phyloP scores from a whole-genome alignment of 2,329 filamentous ascomycete genomes.

The Dichotomopilus funicola region DNA sequence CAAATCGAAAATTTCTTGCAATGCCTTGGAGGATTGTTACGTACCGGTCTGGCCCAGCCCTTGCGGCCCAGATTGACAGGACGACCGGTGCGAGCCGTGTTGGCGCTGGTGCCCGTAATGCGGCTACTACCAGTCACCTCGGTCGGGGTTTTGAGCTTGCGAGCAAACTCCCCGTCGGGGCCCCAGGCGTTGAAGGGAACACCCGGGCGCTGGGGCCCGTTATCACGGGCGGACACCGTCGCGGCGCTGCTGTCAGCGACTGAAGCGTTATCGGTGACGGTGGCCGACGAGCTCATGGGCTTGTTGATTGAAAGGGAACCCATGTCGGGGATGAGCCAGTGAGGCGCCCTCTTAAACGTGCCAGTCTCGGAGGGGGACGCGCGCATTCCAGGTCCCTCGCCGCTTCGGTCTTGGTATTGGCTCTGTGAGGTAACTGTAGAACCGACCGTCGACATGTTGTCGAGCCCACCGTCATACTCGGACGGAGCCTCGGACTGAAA shows the following conservation, averaged over 20 bases:
- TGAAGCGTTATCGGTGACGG: neutral
- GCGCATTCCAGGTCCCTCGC: neutral
- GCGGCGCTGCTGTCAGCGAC: neutral
- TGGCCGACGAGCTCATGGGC: neutral
- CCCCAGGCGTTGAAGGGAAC: slow-evolving; percentile 21
- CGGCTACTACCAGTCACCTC: slow-evolving; percentile 7
- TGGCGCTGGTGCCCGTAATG: neutral
- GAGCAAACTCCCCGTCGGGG: slow-evolving; percentile 17
- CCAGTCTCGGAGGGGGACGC: neutral
- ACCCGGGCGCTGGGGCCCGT: neutral
- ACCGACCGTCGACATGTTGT: neutral
- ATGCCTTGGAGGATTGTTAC: neutral
- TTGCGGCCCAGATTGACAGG: neutral
- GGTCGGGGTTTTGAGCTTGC: slow-evolving; percentile 11
- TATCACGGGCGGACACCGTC: neutral
- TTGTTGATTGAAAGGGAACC: neutral
- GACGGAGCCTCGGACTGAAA: neutral
- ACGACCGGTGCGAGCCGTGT: too few relatives aligned
- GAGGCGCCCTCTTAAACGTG: neutral
- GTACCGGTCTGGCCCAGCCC: slow-evolving; percentile 21
- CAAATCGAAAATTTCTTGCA: neutral
- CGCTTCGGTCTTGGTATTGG: neutral
- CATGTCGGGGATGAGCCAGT: slow-evolving; percentile 10
- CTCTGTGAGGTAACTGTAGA: neutral
- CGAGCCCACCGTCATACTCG: neutral